Base-by-base conservation (phyloP, 1,284 basidiomycete species). In the Naganishia sp. region DNA sequence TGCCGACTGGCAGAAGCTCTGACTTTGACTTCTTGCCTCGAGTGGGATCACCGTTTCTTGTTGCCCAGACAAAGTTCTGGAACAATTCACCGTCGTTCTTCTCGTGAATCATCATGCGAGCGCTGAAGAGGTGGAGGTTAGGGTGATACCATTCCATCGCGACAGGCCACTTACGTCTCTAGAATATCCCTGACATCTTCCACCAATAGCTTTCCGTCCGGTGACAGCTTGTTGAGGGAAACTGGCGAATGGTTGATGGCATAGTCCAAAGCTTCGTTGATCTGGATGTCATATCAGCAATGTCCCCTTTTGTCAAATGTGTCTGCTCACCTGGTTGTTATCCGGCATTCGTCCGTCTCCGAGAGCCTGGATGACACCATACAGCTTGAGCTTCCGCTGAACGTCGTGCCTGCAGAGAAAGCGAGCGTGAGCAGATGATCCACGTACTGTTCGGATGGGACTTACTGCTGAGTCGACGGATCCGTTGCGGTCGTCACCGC, bases 71-170 rank as follows among this genome's bases (percentile, higher is more conserved):
- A 70, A 93, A 93, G 71, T 89, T 87, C 78, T 94, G 93, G 77
- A 95, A 84, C 47, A 94, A 83, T 81, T 95, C 92, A 74, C 94
- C 93, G 31, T 83, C 82, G 78, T 96, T 96, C 85, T 95, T 95
- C 73, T 89, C 82, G 58, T 81, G 73, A 23, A 94, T 85, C 65
- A 93, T 87, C 45, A 84, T 74, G 31, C 87, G 85, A 0, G 86
- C 81, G 70, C 73, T 63, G 42, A 47, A 15, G 21, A 73, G 67
- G 77, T 69, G 67, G 76, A 75, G 71, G 80, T 75, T 55, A 72
- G 66, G 52, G 71, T 67, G 52, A 67, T 28, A 46, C 15, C n/a
- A 39, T 45, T 41, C 39, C 13, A 42, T 21, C 15, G 47, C n/a
- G 31, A 21, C 63, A 13, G 13, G 25, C 39, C 13, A 74, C 68